phyloP scores from a whole-genome alignment of 306 rosid genomes.

The Benincasa hispida region DNA sequence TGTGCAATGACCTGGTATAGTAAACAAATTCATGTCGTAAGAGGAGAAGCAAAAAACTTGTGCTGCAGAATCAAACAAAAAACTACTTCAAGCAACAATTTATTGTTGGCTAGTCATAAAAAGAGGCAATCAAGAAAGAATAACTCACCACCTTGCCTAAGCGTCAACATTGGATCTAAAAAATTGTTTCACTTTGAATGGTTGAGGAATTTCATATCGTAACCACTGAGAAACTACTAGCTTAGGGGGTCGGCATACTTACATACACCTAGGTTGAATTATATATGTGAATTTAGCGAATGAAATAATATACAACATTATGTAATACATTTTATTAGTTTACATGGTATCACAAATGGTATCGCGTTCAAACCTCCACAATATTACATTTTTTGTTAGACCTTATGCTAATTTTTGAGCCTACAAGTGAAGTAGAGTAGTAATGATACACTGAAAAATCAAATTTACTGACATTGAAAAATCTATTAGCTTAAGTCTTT shows the following conservation, averaged over 20 bases:
- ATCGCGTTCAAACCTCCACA: background rate
- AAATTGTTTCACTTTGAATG: background rate
- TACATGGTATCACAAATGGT: background rate
- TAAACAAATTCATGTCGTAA: slow-evolving; percentile 6
- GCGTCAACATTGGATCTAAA: background rate
- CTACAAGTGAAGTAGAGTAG: background rate
- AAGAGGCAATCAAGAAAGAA: background rate
- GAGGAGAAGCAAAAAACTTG: background rate
- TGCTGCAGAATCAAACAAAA: background rate
- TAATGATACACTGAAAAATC: background rate
- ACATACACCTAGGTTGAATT: background rate
- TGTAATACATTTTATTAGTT: background rate
- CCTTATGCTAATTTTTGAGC: background rate
- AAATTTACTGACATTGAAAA: too few species aligned
- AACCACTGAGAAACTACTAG: background rate
- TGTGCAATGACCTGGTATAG: slow-evolving; percentile 45
- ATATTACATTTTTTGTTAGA: background rate
- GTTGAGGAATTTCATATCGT: background rate
- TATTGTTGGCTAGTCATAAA: background rate
- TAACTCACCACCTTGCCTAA: background rate
- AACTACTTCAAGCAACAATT: background rate
- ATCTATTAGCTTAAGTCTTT: too few species aligned
- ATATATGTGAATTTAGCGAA: background rate
- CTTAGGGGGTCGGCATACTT: background rate
- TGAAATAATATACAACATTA: background rate